These are phyloP conservation scores for Collybia mongolica DNA, from an alignment of 768 basidiomycete species.

Conservation along the genomic window DNA sequence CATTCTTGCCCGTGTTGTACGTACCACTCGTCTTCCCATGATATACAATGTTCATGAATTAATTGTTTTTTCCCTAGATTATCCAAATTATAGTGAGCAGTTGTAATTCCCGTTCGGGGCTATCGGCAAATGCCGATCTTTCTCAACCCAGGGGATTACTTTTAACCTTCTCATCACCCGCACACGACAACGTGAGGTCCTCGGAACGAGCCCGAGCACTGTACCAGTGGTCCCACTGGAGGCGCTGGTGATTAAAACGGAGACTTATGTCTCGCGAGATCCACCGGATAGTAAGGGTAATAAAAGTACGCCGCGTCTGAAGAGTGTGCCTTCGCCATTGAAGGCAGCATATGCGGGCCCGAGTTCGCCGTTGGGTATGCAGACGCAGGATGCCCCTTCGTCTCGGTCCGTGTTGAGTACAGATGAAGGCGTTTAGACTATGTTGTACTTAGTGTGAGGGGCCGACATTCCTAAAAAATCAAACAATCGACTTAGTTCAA, in stretches of 20 bases:
- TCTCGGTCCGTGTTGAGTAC: no score
- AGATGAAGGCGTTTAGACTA: no score
- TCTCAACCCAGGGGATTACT: neutral
- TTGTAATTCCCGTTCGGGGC: no score
- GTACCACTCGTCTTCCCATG: neutral
- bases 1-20: conserved; percentile 12
- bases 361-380: no score
- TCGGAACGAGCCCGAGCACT: neutral
- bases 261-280: neutral
- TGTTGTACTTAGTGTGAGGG: neutral
- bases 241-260: neutral
- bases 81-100: no score
- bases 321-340: no score
- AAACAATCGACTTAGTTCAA: no score
- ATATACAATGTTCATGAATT: neutral
- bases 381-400: no score
- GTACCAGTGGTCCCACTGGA: neutral
- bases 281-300: neutral
- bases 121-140: neutral
- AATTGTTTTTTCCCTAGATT: neutral
- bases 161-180: conserved; percentile 1
- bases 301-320: no score
- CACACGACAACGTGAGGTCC: neutral
- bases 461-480: no score
- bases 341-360: no score